Base-by-base conservation (phyloP, 228 moss, liverwort and hornwort genomes). In the Sphagnum fallax region DNA sequence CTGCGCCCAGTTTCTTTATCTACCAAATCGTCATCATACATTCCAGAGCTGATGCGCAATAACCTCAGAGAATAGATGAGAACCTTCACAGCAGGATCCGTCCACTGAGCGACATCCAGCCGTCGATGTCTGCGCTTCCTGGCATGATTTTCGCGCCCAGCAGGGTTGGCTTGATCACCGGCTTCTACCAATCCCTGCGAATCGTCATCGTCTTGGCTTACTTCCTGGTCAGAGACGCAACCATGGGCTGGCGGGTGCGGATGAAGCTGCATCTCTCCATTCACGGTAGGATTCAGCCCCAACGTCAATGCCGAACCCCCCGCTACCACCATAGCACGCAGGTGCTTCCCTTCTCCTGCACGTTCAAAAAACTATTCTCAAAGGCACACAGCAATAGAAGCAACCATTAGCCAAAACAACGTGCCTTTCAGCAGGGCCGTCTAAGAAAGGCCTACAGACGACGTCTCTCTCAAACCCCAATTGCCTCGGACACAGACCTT, bases 201-300 rank as follows among this genome's bases (percentile, higher is more conserved):
- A 67, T 67, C 67, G 13, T 67, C 67, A 15, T 67, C 67, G 12
- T 67, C 67, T 52, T 67, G 67, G 16, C 67, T 67, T n/a, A 67
- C 51, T 50, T 67, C 67, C 51, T 51, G 51, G 52, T 67, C 67
- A 8, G 52, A 52, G 16, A 16, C 52, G 13, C 15, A 52, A 6
- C 13, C 15, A 15, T 66, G 66, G 7, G 49, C 66, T 66, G 16
- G 67, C 51, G 12, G 51, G 18, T 18, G 52, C 12, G 10, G 16
- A 4, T 49, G 51, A 51, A 16, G 6, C 13, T 16, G 49, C 9
- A 53, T n/a, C n/a, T n/a, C 65, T 65, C 50, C 65, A 48, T 10
- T 50, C 12, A 50, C 6, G 48, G 47, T 32, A 8, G 55, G 55
- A 12, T 55, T 8, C 12, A 55, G 55, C 55, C 55, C 55, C 8